Evolutionary conservation across 805 yeast species (phyloP), one percentile per base, ranked within the genome.

Genomic region (Blastobotrys parvus): DNA sequence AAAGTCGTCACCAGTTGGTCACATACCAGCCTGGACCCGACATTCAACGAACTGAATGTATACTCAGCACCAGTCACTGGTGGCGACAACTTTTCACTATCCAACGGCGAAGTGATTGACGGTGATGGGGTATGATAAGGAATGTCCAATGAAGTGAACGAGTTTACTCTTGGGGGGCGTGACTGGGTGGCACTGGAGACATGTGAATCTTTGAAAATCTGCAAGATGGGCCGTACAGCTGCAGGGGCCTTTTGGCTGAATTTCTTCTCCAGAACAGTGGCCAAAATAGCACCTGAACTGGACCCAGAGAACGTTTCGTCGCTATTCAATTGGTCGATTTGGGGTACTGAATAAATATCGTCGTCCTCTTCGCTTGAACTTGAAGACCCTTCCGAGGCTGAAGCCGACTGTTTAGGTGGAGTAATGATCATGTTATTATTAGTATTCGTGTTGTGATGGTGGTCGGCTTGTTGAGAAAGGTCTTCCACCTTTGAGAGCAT

Each of bases 1-100:
- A 74, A 88, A 2, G 77, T 58, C 0, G 82, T 71, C 16, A 83
- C 71, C 23, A 84, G 69, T 20, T 78, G 77, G 59, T 88, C 95
- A 44, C 85, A 59, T 45, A 77, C 76, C 19, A 76, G 58, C 43
- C 80, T 70, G 18, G 80, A 66, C 2, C 77, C 77, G 20, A 77
- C 52, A 19, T 50, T 39, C 16, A 56, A 49, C 21, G 52, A 25
- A 31, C 39, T 35, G 22, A 37, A 37, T 13, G 41, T 31, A 13
- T 32, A 18, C 8, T 45, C 20, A 11, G 29, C 7, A 7, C 7
- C 7, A 8, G 11, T 25, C 10, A 7, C 29, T 8, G 10, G 7
- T 25, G 29, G 29, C 7, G 29, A 25, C 29, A 11, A 25, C 11
- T 11, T 25, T 8, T 11, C 29, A 25, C 29, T 11, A 25, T 11